phyloP scores from a whole-genome alignment of 2,329 filamentous ascomycete species.

The Phialophora tarda region DNA sequence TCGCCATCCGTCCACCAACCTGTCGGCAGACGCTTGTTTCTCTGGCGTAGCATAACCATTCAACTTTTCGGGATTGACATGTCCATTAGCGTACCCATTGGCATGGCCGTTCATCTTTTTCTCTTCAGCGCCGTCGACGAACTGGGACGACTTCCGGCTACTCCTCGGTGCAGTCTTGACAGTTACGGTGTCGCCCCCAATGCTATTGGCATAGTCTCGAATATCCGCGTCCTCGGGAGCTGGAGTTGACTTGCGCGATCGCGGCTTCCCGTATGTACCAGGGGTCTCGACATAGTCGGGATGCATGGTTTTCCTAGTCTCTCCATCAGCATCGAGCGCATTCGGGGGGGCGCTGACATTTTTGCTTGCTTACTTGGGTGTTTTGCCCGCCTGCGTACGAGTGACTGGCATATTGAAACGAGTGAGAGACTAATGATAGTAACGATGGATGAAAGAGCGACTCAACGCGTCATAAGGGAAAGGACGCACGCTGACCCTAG shows the following conservation, averaged over 20 bases:
- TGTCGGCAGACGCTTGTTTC: constrained; percentile 25
- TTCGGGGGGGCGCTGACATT: background rate
- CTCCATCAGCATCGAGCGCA: background rate
- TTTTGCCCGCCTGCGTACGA: constrained; percentile 59
- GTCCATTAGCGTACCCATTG: constrained; percentile 30
- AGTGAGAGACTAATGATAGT: constrained; percentile 10
- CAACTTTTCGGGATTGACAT: constrained; percentile 24
- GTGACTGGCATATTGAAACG: constrained; percentile 51
- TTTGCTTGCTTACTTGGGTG: constrained; percentile 52
- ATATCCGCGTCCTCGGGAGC: constrained; percentile 32
- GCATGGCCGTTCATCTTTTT: constrained; percentile 9
- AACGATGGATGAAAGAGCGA: constrained; percentile 9
- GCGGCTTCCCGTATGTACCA: constrained; percentile 38
- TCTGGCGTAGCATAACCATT: constrained; percentile 26
- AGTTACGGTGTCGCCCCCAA: constrained; percentile 16
- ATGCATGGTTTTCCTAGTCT: constrained; percentile 57
- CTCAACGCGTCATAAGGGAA: constrained; percentile 6
- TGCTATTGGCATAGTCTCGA: constrained; percentile 26
- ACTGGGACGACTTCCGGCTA: constrained; percentile 17
- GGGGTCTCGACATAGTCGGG: constrained; percentile 61
- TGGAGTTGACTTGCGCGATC: constrained; percentile 34
- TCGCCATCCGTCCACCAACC: constrained; percentile 50
- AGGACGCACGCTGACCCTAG: background rate
- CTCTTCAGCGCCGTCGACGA: background rate
- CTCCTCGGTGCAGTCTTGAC: constrained; percentile 11